Evolutionary conservation across 2,329 filamentous ascomycete species (phyloP).

Genomic region (Aciculosporium take): DNA sequence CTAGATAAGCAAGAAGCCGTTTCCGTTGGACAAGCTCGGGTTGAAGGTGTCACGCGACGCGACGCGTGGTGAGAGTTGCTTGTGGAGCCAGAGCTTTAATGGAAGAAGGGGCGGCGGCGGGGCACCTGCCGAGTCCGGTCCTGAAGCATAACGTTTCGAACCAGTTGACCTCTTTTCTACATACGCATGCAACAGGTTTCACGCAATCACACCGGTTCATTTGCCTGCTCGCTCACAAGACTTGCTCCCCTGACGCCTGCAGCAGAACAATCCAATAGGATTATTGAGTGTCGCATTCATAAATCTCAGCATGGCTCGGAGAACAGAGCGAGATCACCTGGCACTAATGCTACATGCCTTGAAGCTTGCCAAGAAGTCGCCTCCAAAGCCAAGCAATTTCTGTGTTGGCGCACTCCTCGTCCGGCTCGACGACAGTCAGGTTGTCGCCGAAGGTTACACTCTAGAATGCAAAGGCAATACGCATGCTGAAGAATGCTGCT

Average conservation of each 20-base stretch:
- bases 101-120: too few relatives aligned
- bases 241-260: not conserved
- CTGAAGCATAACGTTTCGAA: not conserved
- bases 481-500: conserved; percentile 87
- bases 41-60: conserved; percentile 9
- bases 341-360: conserved; percentile 56
- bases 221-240: not conserved
- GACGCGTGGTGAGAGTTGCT: conserved; percentile 4
- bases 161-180: not conserved
- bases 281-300: not conserved
- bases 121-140: not conserved
- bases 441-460: conserved; percentile 77
- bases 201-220: not conserved
- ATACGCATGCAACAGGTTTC: not conserved
- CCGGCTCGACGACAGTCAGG: conserved; percentile 28
- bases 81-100: conserved; percentile 3
- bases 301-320: conserved; percentile 10
- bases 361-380: conserved; percentile 60
- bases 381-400: conserved; percentile 81
- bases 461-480: conserved; percentile 86
- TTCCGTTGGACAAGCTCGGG: conserved; percentile 1
- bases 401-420: conserved; percentile 86
- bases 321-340: conserved; percentile 26
- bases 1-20: too few relatives aligned
- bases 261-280: not conserved